Percentiles rank a stretch among this genome's conserved stretches.
These are phyloP conservation scores for Ophiocordyceps polyrhachis-furcata DNA, from an alignment of 2,329 filamentous ascomycete genomes.

Conservation along the genomic window DNA sequence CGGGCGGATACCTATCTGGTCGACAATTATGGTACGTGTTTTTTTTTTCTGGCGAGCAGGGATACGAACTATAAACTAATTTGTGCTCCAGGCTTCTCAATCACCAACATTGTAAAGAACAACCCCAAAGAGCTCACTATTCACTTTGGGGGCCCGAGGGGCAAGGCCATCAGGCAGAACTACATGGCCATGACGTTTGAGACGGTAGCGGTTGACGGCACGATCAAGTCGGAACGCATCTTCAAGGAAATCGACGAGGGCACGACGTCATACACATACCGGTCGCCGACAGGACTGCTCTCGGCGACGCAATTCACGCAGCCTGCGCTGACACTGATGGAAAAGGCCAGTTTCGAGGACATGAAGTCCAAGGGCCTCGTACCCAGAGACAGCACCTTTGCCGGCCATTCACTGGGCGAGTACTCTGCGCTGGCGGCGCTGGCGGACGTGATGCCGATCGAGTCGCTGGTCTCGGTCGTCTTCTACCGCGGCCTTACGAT, in stretches of 20 bases:
- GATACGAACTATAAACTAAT: background rate
- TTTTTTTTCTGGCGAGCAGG: background rate
- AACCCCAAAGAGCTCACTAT: slow-evolving; percentile 98
- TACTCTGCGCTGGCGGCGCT: slow-evolving; percentile 93
- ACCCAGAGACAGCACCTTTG: slow-evolving; percentile 89
- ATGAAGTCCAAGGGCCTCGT: slow-evolving; percentile 96
- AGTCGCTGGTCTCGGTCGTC: slow-evolving; percentile 91
- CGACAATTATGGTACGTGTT: slow-evolving; percentile 76
- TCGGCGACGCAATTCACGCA: slow-evolving; percentile 98
- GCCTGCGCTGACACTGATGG: slow-evolving; percentile 92
- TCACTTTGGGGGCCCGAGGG: slow-evolving; percentile 89
- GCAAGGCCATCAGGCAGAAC: slow-evolving; percentile 94
- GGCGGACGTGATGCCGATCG: slow-evolving; percentile 98
- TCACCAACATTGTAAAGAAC: slow-evolving; percentile 98
- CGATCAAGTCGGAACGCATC: slow-evolving; percentile 95
- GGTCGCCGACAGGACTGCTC: slow-evolving; percentile 80
- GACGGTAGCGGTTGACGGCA: slow-evolving; percentile 80
- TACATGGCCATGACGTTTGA: slow-evolving; percentile 99
- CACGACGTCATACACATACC: slow-evolving; percentile 92
- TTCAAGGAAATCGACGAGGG: slow-evolving; percentile 94
- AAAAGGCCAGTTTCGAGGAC: slow-evolving; percentile 98
- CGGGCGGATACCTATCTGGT: slow-evolving; percentile 94
- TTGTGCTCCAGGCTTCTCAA: slow-evolving; percentile 54
- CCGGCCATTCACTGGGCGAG: slow-evolving; percentile 92
- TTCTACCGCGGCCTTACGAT: slow-evolving; percentile 98